These are phyloP conservation scores for Pythium diclinum DNA, from an alignment of 352 stramenopile species.

Conservation along the genomic window DNA sequence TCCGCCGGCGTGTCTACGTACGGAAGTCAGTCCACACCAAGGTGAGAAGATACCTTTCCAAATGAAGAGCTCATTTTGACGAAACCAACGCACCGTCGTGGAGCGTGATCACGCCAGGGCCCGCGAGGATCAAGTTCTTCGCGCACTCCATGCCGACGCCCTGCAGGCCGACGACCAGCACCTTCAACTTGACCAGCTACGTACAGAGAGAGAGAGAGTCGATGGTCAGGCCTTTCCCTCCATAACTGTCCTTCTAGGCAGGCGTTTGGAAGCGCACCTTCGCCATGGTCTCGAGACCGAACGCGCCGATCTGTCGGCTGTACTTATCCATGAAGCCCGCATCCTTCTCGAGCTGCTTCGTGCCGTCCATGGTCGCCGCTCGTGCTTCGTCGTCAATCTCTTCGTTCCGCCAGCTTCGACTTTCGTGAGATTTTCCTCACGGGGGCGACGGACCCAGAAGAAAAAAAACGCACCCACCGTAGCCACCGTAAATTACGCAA, in stretches of 20 bases:
- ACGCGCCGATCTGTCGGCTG: slow-evolving; percentile 90
- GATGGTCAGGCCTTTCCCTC: not conserved
- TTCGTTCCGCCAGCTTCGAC: not conserved
- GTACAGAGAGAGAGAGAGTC: too few species aligned
- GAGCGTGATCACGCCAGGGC: slow-evolving; percentile 84
- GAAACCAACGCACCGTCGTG: slow-evolving; percentile 49
- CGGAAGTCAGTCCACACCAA: not conserved
- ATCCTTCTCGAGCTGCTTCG: slow-evolving; percentile 75
- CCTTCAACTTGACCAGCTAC: slow-evolving; percentile 74
- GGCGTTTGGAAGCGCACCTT: slow-evolving; percentile 50
- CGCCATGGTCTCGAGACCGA: slow-evolving; percentile 90
- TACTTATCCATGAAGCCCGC: slow-evolving; percentile 93
- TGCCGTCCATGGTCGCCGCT: slow-evolving; percentile 39
- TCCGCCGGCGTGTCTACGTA: slow-evolving; percentile 56
- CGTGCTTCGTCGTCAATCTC: not conserved
- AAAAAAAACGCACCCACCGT: slow-evolving; percentile 13
- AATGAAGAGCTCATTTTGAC: not conserved
- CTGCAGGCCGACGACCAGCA: slow-evolving; percentile 84
- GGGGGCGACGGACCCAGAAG: not conserved
- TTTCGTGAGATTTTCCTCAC: slow-evolving; percentile 17
- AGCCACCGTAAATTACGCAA: slow-evolving; percentile 7
- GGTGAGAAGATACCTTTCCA: not conserved
- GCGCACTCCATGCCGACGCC: slow-evolving; percentile 87
- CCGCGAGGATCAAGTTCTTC: slow-evolving; percentile 93
- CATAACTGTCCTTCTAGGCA: slow-evolving; percentile 15